Evolutionary conservation across 768 basidiomycete genomes (phyloP), one percentile per base, ranked within the genome.

Genomic region (Agaricus blazei): DNA sequence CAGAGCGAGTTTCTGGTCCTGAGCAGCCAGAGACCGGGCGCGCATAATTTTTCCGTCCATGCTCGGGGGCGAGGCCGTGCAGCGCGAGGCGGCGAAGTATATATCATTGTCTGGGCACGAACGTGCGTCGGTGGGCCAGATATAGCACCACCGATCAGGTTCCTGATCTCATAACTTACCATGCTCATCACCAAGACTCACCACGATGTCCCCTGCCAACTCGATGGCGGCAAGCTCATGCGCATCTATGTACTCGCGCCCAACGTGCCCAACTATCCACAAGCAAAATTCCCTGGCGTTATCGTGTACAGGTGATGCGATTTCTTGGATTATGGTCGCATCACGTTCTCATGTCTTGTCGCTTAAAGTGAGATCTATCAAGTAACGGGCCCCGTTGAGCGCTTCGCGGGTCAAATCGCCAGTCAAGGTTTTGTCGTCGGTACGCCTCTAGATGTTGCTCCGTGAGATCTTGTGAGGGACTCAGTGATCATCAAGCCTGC

Each of bases 361-460:
- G 44, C 23, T 31, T 26, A 28, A 26, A 93, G 92, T 63, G 94
- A 96, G 73, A 98, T 98, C 52, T 98, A 97, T 67, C 90, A 92
- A 68, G 93, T 95, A 1, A 95, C 92, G n/a, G 93, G 93, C 0
- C 94, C 94, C 36, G 94, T 96, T n/a, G 93, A 95, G 67, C 83
- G 94, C 48, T 93, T 90, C 65, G 89, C 88, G 0, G 85, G 88
- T 12, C 88, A 90, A 71, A 92, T 94, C 61, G 92, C 91, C 8
- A 90, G 87, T 58, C 87, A 92, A 29, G 91, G 91, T 59, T 91
- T 81, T 60, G 80, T 93, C 46, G 89, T 90, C 9, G 90, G 90
- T 88, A 52, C 28, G 85, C 36, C 37, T 28, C 29, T 36, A 36
- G 19, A 19, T 19, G 28, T 27, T 48, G 48, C 36, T 42, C 24